Base-by-base conservation (phyloP, 345 rosid genomes). In the Eucalyptus pumila region DNA sequence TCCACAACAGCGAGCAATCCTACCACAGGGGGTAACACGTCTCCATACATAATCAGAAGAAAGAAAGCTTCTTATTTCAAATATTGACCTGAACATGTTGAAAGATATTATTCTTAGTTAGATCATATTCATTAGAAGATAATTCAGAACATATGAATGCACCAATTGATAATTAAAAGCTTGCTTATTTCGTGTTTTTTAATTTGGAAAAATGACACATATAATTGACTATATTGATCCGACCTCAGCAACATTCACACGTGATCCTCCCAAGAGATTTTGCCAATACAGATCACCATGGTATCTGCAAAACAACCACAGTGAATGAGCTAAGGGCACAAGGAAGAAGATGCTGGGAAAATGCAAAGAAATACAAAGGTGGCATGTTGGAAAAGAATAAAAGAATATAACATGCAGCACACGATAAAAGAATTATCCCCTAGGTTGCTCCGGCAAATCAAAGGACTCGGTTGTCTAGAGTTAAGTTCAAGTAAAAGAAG, bases 1-100 rank as follows among this genome's bases (percentile, higher is more conserved):
- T 98, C 99, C 90, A 93, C 96, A 88, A 95, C 98, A 1, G 98
- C 97, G 89, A 98, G 94, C 88, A 96, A 92, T 89, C 99, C 58
- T 98, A 90, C 65, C 51, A 90, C 72, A 40, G n/a, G 47, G 19
- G 54, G n/a, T 58, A 58, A 58, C 65, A 24, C 1, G 14, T 60
- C 69, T 56, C 88, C 10, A 34, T 56, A 52, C 24, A 8, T 52
- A 52, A 52, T 24, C 58, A 9, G 58, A 19, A 52, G 58, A 52
- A 52, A 52, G 24, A 19, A 52, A 52, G 96, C 88, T 96, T 98
- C 89, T 97, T 99, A 92, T 96, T 97, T 62, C 94, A 97, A 80
- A 90, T 88, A 27, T 95, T 93, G 91, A 96, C 88, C 24, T 21
- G 58, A 52, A 21, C 24, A 19, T 52, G 58, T 52, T 2, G 10